phyloP scores from a whole-genome alignment of 2,329 filamentous ascomycete species.

The Epichloe sp. region DNA sequence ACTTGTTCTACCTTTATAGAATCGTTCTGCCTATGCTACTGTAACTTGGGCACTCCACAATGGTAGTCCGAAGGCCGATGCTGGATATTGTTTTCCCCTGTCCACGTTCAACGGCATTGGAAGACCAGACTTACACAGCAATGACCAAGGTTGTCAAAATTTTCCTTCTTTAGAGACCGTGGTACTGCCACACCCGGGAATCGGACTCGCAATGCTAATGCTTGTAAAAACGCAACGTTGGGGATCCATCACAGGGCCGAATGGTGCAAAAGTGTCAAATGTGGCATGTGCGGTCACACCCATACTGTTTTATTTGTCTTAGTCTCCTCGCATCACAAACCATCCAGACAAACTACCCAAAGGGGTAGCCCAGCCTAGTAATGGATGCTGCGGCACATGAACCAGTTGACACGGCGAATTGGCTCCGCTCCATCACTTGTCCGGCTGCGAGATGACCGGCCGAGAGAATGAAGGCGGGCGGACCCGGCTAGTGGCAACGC shows the following conservation, averaged over 20 bases:
- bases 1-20: slow-evolving; percentile 2
- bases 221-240: not conserved
- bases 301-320: not conserved
- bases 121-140: not conserved
- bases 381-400: not conserved
- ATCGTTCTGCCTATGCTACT: not conserved
- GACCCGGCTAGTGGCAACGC: not conserved
- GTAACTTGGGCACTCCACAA: not conserved
- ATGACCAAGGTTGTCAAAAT: not conserved
- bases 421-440: not conserved
- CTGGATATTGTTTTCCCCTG: not conserved
- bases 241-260: not conserved
- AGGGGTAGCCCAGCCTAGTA: not conserved
- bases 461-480: not conserved
- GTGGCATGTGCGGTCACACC: slow-evolving; percentile 1
- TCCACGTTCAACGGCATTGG: not conserved
- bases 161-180: not conserved
- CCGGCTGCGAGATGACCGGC: not conserved
- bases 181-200: not conserved
- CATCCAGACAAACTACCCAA: not conserved
- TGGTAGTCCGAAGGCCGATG: not conserved
- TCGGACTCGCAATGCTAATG: slow-evolving; percentile 1
- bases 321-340: not conserved
- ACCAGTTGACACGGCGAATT: not conserved
- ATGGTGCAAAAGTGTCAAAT: not conserved